Evolutionary conservation across 345 rosid genomes (phyloP), one percentile per base, ranked within the genome.

Genomic region (Microthlaspi erraticum): DNA sequence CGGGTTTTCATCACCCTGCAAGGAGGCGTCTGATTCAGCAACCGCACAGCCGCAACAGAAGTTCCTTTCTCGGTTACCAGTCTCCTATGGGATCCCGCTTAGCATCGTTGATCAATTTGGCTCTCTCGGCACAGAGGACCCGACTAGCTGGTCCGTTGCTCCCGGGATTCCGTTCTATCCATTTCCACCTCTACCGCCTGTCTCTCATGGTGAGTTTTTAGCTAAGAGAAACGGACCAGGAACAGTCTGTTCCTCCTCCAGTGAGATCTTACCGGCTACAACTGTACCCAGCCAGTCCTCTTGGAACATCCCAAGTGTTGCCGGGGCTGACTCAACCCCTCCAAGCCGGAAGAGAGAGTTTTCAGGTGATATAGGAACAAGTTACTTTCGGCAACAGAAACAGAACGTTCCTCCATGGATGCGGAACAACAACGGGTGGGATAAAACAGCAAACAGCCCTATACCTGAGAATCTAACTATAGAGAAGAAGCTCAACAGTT

Each of bases 161-260:
- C 98, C 98, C 4, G 93, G 97, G 64, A 66, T 90, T 71, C 88
- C 95, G 53, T 93, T 93, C 77, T 78, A 76, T 66, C 98, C 99
- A 16, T 94, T 87, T 78, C 98, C 98, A 26, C 98, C 98, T 36
- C 66, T 86, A 51, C 98, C 98, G 2, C 86, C 87, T 65, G 49
- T 68, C 67, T 85, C 96, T 65, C 78, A 66, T 10, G 54, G 65
- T 12, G 79, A 69, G 37, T 76, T 76, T 56, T 48, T 33, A 10
- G 52, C 79, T 6, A 81, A 62, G 75, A 80, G 80, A 73, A 82
- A 72, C 38, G 63, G 53, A 32, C 54, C 70, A 50, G 63, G 53
- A 32, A 57, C 70, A 50, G 69, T 72, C 32, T 19, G 63, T 48
- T 45, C 58, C 72, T 59, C 71, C 14, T 57, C 59, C 69, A 81